A percentile compares a stretch with the other conserved stretches of the same genome.
phyloP scores from a whole-genome alignment of 2,329 filamentous ascomycete species.

The Fusarium sp. region DNA sequence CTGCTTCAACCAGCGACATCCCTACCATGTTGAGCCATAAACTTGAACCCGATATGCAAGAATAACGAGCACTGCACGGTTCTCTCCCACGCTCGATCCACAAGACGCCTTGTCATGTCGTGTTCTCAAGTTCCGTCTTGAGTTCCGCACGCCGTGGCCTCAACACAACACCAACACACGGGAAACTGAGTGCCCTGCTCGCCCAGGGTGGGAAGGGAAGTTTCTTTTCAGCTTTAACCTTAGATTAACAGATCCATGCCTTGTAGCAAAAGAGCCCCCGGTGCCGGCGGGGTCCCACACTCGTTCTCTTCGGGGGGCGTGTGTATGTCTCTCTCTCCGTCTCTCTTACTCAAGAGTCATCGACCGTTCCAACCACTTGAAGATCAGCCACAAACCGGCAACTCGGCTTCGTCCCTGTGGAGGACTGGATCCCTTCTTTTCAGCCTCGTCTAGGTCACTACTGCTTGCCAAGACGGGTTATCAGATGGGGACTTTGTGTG shows the following conservation, averaged over 20 bases:
- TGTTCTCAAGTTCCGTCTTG: not conserved
- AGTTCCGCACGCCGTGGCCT: not conserved
- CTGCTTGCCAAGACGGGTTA: conserved; percentile 3
- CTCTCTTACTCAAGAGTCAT: not conserved
- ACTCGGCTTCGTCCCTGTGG: conserved; percentile 1
- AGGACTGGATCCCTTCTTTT: not conserved
- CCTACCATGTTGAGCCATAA: not conserved
- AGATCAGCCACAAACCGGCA: conserved; percentile 1
- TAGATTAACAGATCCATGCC: conserved; percentile 11
- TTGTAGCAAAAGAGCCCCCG: not conserved
- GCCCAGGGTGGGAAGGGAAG: not conserved
- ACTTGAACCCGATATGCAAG: not conserved
- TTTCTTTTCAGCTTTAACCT: conserved; percentile 14
- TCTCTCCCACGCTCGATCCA: not conserved
- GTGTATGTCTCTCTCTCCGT: not conserved
- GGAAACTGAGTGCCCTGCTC: not conserved
- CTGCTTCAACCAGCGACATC: not conserved
- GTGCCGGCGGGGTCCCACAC: not conserved
- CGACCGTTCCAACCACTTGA: not conserved
- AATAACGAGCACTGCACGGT: not conserved
- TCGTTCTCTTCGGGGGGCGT: not conserved
- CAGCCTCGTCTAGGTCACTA: not conserved
- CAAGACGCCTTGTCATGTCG: not conserved
- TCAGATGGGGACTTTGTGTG: conserved; percentile 1
- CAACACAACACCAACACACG: not conserved